Conservation (phyloP, 2,329 filamentous ascomycete genomes). For the Beauveria asiatica region DNA sequence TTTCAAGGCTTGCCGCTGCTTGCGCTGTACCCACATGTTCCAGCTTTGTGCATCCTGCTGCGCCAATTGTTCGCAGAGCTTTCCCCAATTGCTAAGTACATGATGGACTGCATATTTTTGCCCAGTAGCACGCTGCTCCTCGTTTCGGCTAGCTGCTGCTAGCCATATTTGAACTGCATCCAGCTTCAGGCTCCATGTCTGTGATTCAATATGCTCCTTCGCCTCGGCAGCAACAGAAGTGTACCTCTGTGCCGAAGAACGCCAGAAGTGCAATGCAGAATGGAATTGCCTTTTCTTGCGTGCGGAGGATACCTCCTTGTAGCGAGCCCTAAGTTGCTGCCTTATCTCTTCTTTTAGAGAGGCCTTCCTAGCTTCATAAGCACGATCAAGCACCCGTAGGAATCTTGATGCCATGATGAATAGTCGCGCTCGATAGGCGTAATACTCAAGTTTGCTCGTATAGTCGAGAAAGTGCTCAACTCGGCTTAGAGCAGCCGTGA, state of each 20-base stretch:
- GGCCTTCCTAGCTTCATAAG: neutral
- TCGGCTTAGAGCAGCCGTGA: neutral
- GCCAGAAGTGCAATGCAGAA: neutral
- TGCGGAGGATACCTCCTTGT: slow-evolving; percentile 6
- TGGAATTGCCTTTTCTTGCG: slow-evolving; percentile 7
- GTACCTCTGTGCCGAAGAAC: neutral
- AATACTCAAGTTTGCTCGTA: neutral
- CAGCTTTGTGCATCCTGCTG: slow-evolving; percentile 20
- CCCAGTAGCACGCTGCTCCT: neutral
- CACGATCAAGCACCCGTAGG: slow-evolving; percentile 2
- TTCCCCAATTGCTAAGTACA: slow-evolving; percentile 18
- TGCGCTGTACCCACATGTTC: slow-evolving; percentile 24
- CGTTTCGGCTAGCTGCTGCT: slow-evolving; percentile 14
- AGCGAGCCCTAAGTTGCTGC: slow-evolving; percentile 6
- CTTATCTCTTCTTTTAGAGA: slow-evolving; percentile 6
- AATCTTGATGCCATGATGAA: slow-evolving; percentile 6
- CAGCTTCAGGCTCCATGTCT: neutral
- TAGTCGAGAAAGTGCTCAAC: neutral
- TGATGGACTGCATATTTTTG: neutral
- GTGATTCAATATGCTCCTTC: slow-evolving; percentile 9
- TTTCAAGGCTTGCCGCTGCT: slow-evolving; percentile 26
- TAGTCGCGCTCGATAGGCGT: slow-evolving; percentile 4
- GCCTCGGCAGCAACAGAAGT: neutral
- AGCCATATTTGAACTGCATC: slow-evolving; percentile 18
- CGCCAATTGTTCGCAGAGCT: slow-evolving; percentile 16